Evolutionary conservation across 2,329 filamentous ascomycete species (phyloP).

Genomic region (Diaporthe sp.): DNA sequence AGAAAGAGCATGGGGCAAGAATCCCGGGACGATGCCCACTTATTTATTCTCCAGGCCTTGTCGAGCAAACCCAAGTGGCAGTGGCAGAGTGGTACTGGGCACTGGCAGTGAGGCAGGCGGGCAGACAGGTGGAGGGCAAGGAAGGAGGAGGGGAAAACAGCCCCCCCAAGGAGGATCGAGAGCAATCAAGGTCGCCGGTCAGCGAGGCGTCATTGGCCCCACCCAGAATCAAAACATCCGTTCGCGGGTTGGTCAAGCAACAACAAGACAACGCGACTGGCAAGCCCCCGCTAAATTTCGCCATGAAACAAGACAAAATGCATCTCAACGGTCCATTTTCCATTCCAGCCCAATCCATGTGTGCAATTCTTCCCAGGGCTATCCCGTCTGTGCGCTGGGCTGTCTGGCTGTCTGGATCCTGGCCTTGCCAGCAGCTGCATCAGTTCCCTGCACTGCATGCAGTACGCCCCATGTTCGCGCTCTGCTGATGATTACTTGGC

Average conservation of each 20-base stretch:
- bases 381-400: too few species aligned
- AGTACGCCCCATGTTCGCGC: background rate
- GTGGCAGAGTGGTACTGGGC: background rate
- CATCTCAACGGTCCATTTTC: background rate
- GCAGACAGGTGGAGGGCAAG: background rate
- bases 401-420: background rate
- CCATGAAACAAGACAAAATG: constrained; percentile 19
- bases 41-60: constrained; percentile 19
- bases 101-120: background rate
- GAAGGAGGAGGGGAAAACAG: background rate
- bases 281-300: constrained; percentile 19
- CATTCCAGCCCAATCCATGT: constrained; percentile 6
- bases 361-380: background rate
- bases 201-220: constrained; percentile 37
- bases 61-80: background rate
- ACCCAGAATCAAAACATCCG: constrained; percentile 24
- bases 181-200: constrained; percentile 2
- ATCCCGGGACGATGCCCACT: constrained; percentile 25
- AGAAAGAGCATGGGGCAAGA: constrained; percentile 28
- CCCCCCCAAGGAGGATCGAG: background rate
- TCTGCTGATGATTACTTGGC: background rate
- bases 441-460: background rate
- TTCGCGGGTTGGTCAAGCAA: constrained; percentile 44
- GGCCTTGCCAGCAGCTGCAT: background rate
- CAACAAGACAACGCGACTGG: constrained; percentile 33